phyloP scores from a whole-genome alignment of 345 rosid species.

The Acer yangbiense region DNA sequence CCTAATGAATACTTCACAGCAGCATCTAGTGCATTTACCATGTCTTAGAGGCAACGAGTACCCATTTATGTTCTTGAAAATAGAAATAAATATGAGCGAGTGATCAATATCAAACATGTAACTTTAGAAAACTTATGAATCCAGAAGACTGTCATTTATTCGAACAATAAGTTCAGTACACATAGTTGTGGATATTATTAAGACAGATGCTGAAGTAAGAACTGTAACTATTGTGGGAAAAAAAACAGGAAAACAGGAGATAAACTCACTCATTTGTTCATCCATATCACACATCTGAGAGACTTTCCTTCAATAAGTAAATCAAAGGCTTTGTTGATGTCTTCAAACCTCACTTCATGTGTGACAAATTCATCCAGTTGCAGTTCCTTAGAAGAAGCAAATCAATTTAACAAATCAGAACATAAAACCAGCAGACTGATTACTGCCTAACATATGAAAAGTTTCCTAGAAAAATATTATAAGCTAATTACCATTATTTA shows the following conservation, averaged over 20 bases:
- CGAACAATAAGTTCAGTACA: not conserved
- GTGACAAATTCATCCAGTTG: slow-evolving; percentile 75
- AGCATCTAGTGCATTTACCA: slow-evolving; percentile 48
- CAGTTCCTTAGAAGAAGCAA: slow-evolving; percentile 49
- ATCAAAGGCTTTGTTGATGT: slow-evolving; percentile 72
- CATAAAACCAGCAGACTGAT: not conserved
- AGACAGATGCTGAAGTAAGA: not conserved
- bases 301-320: slow-evolving; percentile 58
- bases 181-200: not conserved
- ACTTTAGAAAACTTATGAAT: not conserved
- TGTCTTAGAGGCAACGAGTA: slow-evolving; percentile 18
- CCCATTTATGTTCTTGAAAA: not conserved
- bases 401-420: not conserved
- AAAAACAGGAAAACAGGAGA: not conserved
- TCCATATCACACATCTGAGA: slow-evolving; percentile 80
- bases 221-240: not conserved
- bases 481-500: not conserved
- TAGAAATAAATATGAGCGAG: not conserved
- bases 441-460: too few relatives aligned
- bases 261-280: slow-evolving; percentile 39
- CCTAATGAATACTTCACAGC: slow-evolving; percentile 47
- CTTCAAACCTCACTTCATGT: slow-evolving; percentile 71
- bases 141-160: not conserved
- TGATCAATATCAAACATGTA: not conserved
- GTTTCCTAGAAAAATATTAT: too few relatives aligned